Percentiles rank a stretch among this genome's conserved stretches.
Evolutionary conservation across 805 yeast genomes (phyloP).

Genomic region (Ascoidea asiatica): DNA sequence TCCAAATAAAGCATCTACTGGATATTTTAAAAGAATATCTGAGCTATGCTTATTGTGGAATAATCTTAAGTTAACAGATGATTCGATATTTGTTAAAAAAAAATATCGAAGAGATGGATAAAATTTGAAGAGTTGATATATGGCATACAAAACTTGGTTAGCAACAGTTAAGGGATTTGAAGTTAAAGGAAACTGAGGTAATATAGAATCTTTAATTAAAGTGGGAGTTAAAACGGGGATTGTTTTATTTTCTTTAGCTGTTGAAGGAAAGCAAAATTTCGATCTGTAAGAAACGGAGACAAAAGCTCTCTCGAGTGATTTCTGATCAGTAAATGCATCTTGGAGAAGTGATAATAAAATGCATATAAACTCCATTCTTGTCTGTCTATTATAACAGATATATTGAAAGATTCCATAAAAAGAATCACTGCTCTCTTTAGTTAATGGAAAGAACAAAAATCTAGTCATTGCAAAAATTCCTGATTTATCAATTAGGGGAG

Average conservation of each 20-base stretch:
- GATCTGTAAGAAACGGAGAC: constrained; percentile 41
- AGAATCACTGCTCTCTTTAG: constrained; percentile 44
- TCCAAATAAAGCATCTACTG: constrained; percentile 55
- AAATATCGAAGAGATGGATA: constrained; percentile 58
- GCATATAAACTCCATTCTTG: constrained; percentile 61
- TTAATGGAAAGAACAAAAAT: constrained; percentile 61
- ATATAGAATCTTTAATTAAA: constrained; percentile 5
- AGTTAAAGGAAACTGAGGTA: constrained; percentile 34
- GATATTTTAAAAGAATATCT: constrained; percentile 40
- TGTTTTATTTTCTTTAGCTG: constrained; percentile 8
- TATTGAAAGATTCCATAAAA: constrained; percentile 53
- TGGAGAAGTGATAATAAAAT: constrained; percentile 53
- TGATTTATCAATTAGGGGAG: constrained; percentile 59
- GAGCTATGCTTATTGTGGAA: constrained; percentile 18
- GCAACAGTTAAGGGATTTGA: constrained; percentile 62
- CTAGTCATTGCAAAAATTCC: constrained; percentile 67
- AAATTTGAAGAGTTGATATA: constrained; percentile 56
- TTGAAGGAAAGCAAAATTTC: no score
- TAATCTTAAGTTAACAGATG: constrained; percentile 21
- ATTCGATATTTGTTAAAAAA: constrained; percentile 62
- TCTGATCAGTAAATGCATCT: constrained; percentile 58
- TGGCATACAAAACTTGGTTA: constrained; percentile 61
- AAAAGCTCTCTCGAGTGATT: constrained; percentile 49
- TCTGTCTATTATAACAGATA: constrained; percentile 65
- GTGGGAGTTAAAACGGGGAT: neutral